Conservation (phyloP, 257 asterid genomes). For the Coffea canephora region DNA sequence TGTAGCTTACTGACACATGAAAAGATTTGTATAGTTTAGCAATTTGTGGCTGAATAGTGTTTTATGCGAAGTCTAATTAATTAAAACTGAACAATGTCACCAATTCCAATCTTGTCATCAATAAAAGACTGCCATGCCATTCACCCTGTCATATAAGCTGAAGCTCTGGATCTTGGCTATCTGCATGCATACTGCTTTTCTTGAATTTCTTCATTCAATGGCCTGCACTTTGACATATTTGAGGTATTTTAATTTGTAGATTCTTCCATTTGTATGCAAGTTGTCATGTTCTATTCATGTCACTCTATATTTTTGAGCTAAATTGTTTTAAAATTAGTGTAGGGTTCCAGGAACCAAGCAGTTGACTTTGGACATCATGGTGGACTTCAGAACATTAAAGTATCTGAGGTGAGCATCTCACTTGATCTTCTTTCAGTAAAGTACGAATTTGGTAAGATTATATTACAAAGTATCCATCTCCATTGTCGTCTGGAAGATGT, state of each 20-base stretch:
- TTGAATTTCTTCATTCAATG: background rate
- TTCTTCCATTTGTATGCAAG: background rate
- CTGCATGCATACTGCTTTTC: background rate
- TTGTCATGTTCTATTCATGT: background rate
- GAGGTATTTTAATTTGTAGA: background rate
- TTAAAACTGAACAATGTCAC: background rate
- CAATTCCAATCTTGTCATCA: background rate
- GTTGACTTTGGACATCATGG: constrained; percentile 67
- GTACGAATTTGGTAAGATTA: background rate
- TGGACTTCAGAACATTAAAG: constrained; percentile 57
- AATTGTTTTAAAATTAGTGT: constrained; percentile 20
- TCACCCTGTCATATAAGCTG: background rate
- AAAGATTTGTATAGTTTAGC: background rate
- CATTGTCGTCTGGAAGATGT: background rate
- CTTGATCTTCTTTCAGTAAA: constrained; percentile 14
- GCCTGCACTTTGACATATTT: background rate
- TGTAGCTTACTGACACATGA: background rate
- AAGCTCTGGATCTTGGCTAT: background rate
- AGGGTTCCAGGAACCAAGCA: constrained; percentile 61
- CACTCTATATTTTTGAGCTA: constrained; percentile 4
- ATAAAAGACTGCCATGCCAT: background rate
- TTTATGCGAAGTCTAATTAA: background rate
- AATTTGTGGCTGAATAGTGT: background rate
- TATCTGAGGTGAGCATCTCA: constrained; percentile 62
- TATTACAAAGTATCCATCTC: constrained; percentile 3